Evolutionary conservation across 176 grass and related monocot species (phyloP), one percentile per base, ranked within the genome.

Genomic region (Musa beccarii): DNA sequence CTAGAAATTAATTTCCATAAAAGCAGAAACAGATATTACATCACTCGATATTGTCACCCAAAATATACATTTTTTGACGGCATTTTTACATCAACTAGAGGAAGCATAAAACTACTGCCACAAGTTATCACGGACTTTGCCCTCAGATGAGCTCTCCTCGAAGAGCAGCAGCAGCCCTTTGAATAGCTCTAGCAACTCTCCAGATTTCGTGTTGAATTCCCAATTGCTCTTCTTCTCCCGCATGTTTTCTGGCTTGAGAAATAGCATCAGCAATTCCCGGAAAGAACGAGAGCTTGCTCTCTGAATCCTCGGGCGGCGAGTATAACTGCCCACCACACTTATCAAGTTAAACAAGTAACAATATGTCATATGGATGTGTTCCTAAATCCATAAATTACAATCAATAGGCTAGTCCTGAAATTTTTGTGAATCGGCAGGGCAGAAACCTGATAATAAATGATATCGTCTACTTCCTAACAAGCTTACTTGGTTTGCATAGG

Each of bases 241-340:
- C 73, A 8, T 34, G 55, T 43, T 83, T 84, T 54, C 63, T 69
- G 2, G 59, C 73, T 73, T 81, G 68, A 53, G 79, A 87, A 49
- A 98, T 86, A 56, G 80, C 86, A 63, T 98, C 94, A 1, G 81
- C 90, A 4, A 98, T 84, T 49, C 88, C 90, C 3, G 94, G 88
- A 21, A 98, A 93, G 78, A 93, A 93, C 5, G 80, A 57, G 11
- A 93, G 59, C 49, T 87, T 82, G 74, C 90, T 91, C 74, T 89
- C 90, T 1, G 87, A 93, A 74, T 91, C 82, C 79, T 91, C 88
- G 0, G 88, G 90, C 52, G 95, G 90, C 4, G 94, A 98, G 84
- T 91, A 98, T 69, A 98, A 3, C 94, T 98, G 63, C 26, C 68
- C 57, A 49, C 8, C 34, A 16, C 16, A 50, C 80, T 22, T 52